phyloP scores from a whole-genome alignment of 768 basidiomycete genomes.

The Phlebiopsis gigantea region DNA sequence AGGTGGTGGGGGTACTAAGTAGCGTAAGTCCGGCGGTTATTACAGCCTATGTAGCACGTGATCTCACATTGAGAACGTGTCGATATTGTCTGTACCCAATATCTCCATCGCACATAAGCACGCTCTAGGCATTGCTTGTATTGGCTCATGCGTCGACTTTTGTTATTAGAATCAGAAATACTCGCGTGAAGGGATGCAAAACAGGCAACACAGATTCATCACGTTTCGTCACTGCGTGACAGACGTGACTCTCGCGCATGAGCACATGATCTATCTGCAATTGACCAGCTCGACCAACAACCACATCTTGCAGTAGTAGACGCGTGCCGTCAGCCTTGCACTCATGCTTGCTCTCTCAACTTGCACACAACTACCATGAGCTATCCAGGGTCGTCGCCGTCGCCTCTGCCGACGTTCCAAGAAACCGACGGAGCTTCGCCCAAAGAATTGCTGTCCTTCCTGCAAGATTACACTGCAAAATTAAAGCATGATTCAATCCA shows the following conservation, averaged over 20 bases:
- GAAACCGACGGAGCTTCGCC: constrained; percentile 5
- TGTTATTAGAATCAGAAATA: too few species aligned
- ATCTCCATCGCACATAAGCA: too few species aligned
- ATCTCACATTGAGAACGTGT: too few species aligned
- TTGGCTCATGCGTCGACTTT: too few species aligned
- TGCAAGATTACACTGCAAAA: constrained; percentile 5
- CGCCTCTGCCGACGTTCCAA: constrained; percentile 20
- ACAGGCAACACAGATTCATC: too few species aligned
- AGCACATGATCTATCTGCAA: not conserved
- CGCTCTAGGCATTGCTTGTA: too few species aligned
- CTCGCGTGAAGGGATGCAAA: too few species aligned
- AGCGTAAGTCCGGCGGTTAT: too few species aligned
- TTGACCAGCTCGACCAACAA: not conserved
- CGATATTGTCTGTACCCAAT: too few species aligned
- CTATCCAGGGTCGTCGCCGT: constrained; percentile 6
- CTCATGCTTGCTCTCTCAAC: not conserved
- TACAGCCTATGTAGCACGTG: too few species aligned
- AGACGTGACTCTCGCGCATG: not conserved
- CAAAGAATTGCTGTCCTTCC: constrained; percentile 6
- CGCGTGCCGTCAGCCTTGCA: not conserved
- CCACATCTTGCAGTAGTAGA: too few species aligned
- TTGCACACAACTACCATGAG: not conserved
- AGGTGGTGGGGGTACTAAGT: too few species aligned
- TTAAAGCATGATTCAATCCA: constrained; percentile 9
- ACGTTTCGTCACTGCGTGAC: not conserved